A percentile compares a stretch with the other conserved stretches of the same genome.
Evolutionary conservation across 129 eudicot species (phyloP).

Genomic region (Chrysanthemum lavandulifolium): DNA sequence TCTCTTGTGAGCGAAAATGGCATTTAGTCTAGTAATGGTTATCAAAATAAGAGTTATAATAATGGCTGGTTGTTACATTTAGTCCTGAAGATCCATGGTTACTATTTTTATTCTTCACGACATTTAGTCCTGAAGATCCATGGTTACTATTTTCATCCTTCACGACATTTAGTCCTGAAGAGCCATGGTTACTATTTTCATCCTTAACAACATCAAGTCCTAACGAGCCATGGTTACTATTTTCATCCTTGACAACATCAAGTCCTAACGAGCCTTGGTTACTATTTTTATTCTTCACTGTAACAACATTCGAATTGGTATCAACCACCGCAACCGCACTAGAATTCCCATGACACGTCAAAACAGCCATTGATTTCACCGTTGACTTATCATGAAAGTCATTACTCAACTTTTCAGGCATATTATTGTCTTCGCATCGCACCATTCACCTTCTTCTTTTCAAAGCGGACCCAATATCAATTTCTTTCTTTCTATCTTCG

Average conservation of each 20-base stretch:
- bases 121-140: conserved; percentile 30
- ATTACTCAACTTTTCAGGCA: conserved; percentile 25
- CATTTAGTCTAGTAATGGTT: too few species aligned
- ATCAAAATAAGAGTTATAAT: too few species aligned
- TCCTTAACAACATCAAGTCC: conserved; percentile 16
- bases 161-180: conserved; percentile 27
- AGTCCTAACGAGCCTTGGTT: not conserved
- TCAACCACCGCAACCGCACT: conserved; percentile 16
- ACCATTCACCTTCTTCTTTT: conserved; percentile 44
- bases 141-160: conserved; percentile 26
- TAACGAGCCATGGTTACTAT: not conserved
- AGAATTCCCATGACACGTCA: conserved; percentile 23
- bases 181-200: conserved; percentile 24
- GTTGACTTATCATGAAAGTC: conserved; percentile 34
- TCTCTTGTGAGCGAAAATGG: too few species aligned
- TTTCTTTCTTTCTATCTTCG: conserved; percentile 33
- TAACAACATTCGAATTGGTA: conserved; percentile 19
- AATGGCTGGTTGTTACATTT: too few species aligned
- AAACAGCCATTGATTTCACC: conserved; percentile 36
- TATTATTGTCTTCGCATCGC: conserved; percentile 22
- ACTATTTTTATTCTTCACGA: conserved; percentile 25
- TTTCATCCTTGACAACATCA: conserved; percentile 19
- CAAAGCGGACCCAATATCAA: conserved; percentile 14
- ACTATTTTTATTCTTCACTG: conserved; percentile 19
- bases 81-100: conserved; percentile 27